phyloP scores from a whole-genome alignment of 139 green algal genomes.

The Chlorella vulgaris region DNA sequence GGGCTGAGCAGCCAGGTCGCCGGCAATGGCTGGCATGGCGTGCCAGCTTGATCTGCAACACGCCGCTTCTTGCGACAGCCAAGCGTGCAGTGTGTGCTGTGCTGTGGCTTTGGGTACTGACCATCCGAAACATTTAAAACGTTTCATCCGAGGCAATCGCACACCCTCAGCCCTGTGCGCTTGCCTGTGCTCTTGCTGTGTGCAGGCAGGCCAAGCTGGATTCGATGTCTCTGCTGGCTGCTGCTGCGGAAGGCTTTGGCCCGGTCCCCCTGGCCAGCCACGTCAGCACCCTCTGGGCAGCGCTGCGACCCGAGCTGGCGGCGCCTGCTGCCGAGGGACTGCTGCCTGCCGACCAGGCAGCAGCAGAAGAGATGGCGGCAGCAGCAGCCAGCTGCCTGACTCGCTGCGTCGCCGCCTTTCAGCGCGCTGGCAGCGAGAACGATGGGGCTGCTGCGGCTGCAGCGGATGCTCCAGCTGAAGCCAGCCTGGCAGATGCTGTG shows the following conservation, averaged over 20 bases:
- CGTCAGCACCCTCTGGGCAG: slow-evolving; percentile 14
- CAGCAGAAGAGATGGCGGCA: slow-evolving; percentile 3
- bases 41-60: too few relatives aligned
- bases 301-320: slow-evolving; percentile 11
- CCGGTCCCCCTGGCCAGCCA: background rate
- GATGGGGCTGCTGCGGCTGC: background rate
- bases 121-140: background rate
- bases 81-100: too few relatives aligned
- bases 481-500: slow-evolving; percentile 14
- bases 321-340: slow-evolving; percentile 27
- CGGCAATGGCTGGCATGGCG: background rate
- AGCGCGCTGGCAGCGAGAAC: background rate
- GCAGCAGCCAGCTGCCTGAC: slow-evolving; percentile 6
- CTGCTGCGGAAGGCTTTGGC: slow-evolving; percentile 19
- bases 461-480: background rate
- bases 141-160: background rate
- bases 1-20: background rate
- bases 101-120: too few relatives aligned
- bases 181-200: background rate
- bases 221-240: slow-evolving; percentile 30
- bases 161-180: too few relatives aligned
- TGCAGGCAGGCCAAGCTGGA: slow-evolving; percentile 54
- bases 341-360: slow-evolving; percentile 6
- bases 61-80: too few relatives aligned
- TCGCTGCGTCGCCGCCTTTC: slow-evolving; percentile 7